Evolutionary conservation across 2,329 filamentous ascomycete genomes (phyloP), one percentile per base, ranked within the genome.

Genomic region (Sporothrix pallida): DNA sequence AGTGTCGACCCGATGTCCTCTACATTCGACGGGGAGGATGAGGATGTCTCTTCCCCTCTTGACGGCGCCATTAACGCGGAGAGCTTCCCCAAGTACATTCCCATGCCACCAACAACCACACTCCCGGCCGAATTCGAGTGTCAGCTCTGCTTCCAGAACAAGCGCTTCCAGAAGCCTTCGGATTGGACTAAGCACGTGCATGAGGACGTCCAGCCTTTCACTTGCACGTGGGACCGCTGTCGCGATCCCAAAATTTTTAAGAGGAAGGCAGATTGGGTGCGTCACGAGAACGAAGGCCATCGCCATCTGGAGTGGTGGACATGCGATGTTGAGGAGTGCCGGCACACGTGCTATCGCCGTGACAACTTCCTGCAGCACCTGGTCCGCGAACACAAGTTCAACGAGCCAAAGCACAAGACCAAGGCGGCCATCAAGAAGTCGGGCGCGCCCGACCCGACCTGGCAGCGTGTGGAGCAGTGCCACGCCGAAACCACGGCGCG

Each of bases 111-210:
- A 1, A 91, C 93, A 2, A 87, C 85, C 74, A 88, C 88, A 17
- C 86, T 98, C 7, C 95, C 95, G 0, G 93, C 94, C 3, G 91
- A 95, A 79, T 95, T 97, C 75, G 95, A 98, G 83, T 98, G 95
- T 77, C 91, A 92, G 52, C 84, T 97, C 26, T 97, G 95, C 83
- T 97, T 93, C 83, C 89, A 91, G 77, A 87, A 90, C 71, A 97
- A 96, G 85, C 93, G 90, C 78, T 94, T 96, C 78, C 89, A 91
- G 78, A 97, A 97, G 81, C 95, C 94, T 17, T 97, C 94, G 0
- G 95, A 98, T 81, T 98, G 95, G 95, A 97, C 94, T 1, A 97
- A 98, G 81, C 95, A 98, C 79, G 93, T 98, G 0, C 93, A 97
- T 78, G 95, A 97, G 82, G 95, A 98, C 80, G 90, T 97, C 0